Base-by-base conservation (phyloP, 2,329 filamentous ascomycete species). In the Sphaerulina vaccinii region DNA sequence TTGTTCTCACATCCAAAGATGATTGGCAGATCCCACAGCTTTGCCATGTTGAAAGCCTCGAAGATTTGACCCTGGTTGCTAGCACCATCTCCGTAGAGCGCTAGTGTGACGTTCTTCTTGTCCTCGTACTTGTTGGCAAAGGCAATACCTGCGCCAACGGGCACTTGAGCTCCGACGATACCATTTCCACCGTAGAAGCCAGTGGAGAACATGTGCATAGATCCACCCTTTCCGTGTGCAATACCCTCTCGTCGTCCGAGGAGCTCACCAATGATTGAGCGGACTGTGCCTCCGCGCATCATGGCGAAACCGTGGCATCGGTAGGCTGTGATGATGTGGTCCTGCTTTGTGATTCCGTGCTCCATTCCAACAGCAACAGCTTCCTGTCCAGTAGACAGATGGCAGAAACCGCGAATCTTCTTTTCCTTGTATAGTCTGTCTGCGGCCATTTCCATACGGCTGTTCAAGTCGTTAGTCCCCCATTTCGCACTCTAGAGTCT, bases 41-140 rank as follows among this genome's bases (percentile, higher is more conserved):
- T 97, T 59, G 93, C 93, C 93, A 99, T 99, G 86, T 99, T 99
- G 84, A 95, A 99, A 57, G 93, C 91, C 82, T 99, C 93, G 69
- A 99, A 99, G 66, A 99, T 93, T 78, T 99, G 93, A 61, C 93
- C 93, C 81, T 99, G 93, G 82, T 99, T 99, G 81, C 87, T 89
- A 62, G 93, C 93, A 81, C 93, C 93, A 68, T 99, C 93, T 80
- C 93, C 93, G 76, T 99, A 99, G 54, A 99, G 83, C 61, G 92
- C 84, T 64, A 99, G 81, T 59, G 87, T 87, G 59, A 90, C 87
- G 71, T 90, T 92, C 78, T 90, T 87, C 79, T 87, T 85, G 69
- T 81, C 84, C 69, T 84, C 84, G 81, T 99, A 99, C 79, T 96
- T 86, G 79, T 97, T 90, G 56, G 93, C 93, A 68, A 99, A 99